Conservation (phyloP, 2,329 filamentous ascomycete species). For the Penicillium sp. region DNA sequence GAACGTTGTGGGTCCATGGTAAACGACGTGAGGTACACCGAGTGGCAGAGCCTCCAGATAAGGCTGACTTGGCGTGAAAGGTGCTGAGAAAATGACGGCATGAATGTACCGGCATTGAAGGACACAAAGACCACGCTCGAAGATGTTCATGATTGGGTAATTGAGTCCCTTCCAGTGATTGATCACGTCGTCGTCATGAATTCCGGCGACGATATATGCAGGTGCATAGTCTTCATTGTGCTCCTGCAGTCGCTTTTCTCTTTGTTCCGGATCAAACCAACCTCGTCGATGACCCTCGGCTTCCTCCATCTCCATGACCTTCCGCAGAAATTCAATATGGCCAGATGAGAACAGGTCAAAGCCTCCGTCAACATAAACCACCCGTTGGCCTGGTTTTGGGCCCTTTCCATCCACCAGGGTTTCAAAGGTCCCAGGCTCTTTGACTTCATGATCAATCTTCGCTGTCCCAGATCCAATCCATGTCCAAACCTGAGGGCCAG, state of each 20-base stretch:
- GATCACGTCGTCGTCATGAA: conserved; percentile 93
- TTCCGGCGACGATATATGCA: conserved; percentile 84
- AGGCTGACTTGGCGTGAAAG: conserved; percentile 76
- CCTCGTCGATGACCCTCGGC: conserved; percentile 64
- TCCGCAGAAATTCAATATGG: conserved; percentile 89
- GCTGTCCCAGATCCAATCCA: conserved; percentile 57
- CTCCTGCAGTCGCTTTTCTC: conserved; percentile 62
- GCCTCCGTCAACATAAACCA: conserved; percentile 94
- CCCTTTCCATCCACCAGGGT: conserved; percentile 70
- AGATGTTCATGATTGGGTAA: conserved; percentile 99
- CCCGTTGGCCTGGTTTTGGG: conserved; percentile 72
- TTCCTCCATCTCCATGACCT: conserved; percentile 73
- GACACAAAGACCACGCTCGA: conserved; percentile 91
- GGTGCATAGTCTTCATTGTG: conserved; percentile 73
- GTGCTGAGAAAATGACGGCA: conserved; percentile 84
- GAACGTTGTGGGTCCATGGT: conserved; percentile 94
- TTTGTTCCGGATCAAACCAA: conserved; percentile 71
- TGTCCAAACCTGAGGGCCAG: conserved; percentile 82
- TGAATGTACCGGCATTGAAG: conserved; percentile 93
- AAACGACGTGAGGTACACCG: conserved; percentile 75
- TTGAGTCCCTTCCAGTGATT: conserved; percentile 97
- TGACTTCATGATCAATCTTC: conserved; percentile 40
- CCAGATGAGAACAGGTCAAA: conserved; percentile 97
- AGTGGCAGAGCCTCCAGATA: conserved; percentile 77
- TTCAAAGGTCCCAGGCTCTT: conserved; percentile 66